A percentile compares a stretch with the other conserved stretches of the same genome.
Evolutionary conservation across 2,329 filamentous ascomycete genomes (phyloP).

Genomic region (Fusarium sulawesiense): DNA sequence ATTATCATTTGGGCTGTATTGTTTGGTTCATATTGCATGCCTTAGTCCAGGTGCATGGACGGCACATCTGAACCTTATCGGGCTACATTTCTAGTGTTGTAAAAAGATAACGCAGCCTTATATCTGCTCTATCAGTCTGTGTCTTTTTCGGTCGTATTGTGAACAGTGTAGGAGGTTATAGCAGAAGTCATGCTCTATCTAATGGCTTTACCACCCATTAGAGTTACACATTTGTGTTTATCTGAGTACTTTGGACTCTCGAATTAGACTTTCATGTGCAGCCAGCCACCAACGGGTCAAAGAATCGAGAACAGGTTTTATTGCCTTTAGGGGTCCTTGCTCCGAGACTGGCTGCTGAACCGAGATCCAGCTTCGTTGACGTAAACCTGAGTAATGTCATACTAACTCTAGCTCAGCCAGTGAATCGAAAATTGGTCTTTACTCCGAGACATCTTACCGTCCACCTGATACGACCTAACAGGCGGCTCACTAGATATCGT

Average conservation of each 20-base stretch:
- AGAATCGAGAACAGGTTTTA: background rate
- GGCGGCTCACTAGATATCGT: background rate
- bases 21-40: background rate
- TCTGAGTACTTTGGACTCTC: background rate
- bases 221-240: background rate
- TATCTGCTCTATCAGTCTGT: background rate
- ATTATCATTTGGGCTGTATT: background rate
- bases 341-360: background rate
- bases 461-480: background rate
- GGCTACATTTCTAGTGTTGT: background rate
- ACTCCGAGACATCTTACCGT: background rate
- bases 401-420: background rate
- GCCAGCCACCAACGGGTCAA: background rate
- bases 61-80: conserved; percentile 7
- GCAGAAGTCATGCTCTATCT: background rate
- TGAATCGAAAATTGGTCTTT: background rate
- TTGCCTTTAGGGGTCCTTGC: background rate
- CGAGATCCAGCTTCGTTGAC: background rate
- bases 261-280: background rate
- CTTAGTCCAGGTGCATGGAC: background rate
- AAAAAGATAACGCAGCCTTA: background rate
- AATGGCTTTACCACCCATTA: background rate
- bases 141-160: too few relatives aligned
- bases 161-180: background rate
- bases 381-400: background rate